Evolutionary conservation across 768 basidiomycete species (phyloP), one percentile per base, ranked within the genome.

Genomic region (Dentipellis sp.): DNA sequence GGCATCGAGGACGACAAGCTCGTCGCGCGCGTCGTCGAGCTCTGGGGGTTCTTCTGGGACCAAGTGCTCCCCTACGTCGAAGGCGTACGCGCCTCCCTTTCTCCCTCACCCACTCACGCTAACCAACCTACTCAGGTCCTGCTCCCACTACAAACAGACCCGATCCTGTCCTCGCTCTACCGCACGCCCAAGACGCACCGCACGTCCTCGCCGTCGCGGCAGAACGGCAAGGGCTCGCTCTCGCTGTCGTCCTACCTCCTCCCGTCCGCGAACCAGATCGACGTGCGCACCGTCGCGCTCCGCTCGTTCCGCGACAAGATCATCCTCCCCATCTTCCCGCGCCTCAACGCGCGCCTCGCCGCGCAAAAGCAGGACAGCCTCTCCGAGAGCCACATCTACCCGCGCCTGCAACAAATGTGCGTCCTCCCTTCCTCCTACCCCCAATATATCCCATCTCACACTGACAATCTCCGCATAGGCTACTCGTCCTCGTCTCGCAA

Each of bases 21-120:
- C 14, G 72, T 94, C 5, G 74, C 74, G 4, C 78, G 91, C 29
- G 77, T 95, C 16, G 88, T 93, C 1, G 92, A 94, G 62, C 77
- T 89, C 16, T 97, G 94, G 93, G 81, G 78, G 12, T 94, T 95
- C 75, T 97, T 97, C 70, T 95, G 90, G 87, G 88, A 88, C 62
- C 84, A 89, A 58, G 84, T 93, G 23, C 72, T 94, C 7, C 87
- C 91, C 8, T 94, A 93, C 65, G 74, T 92, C 36, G 91, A 93
- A 77, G 91, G 89, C 54, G 90, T 92, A 63, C 12, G 71, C 72
- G 17, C 57, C 74, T 19, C 72, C 71, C 65, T 75, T 69, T 14
- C 69, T 74, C 56, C 8, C 16, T 6, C 21, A 14, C 35, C 22
- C 38, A 22, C 14, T 16, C 23, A 23, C n/a, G n/a, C 16, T 56